Base-by-base conservation (phyloP, 768 basidiomycete species). In the Trametes gibbosa region DNA sequence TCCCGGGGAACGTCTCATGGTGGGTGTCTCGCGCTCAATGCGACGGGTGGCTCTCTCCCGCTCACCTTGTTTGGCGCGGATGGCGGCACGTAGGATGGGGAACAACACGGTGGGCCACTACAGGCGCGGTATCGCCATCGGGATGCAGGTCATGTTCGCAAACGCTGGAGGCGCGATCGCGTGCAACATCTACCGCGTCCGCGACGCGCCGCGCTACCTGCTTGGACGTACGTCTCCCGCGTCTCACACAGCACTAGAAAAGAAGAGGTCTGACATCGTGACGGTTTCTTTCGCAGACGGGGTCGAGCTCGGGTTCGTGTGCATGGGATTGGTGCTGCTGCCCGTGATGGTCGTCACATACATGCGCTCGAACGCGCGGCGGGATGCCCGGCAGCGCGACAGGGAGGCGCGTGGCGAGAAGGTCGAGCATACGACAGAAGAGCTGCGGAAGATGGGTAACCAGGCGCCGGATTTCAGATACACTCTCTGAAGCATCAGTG, bases 31-130 rank as follows among this genome's bases (percentile, higher is more conserved):
- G 17, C 14, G 1, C 25, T 1, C 12, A 7, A 0, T 21, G 2
- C 12, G 9, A 50, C 19, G 12, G 7, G 29, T 10, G 4, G 29
- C 29, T 32, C 29, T 5, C 29, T 32, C 10, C n/a, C n/a, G n/a
- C n/a, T n/a, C n/a, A n/a, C 6, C 17, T 13, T 19, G n/a, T 21
- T 2, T 19, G 5, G 5, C 12, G 19, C 5, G 32, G 9, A n/a
- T 35, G n/a, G 19, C 47, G 3, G 3, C 25, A 3, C 12, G 25
- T 9, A 65, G 65, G 65, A 71, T 85, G 9, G 82, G 82, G 23
- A 86, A 85, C 65, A 87, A 89, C 63, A 74, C 86, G 9, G 72
- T 80, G 0, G 87, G 87, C 0, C 84, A 86, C 58, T 88, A 86
- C 67, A 90, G 89, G 67, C 85, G 87, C 6, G 87, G 70, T 17